Conservation (phyloP, 2,329 filamentous ascomycete genomes). For the Zymoseptoria passerinii region DNA sequence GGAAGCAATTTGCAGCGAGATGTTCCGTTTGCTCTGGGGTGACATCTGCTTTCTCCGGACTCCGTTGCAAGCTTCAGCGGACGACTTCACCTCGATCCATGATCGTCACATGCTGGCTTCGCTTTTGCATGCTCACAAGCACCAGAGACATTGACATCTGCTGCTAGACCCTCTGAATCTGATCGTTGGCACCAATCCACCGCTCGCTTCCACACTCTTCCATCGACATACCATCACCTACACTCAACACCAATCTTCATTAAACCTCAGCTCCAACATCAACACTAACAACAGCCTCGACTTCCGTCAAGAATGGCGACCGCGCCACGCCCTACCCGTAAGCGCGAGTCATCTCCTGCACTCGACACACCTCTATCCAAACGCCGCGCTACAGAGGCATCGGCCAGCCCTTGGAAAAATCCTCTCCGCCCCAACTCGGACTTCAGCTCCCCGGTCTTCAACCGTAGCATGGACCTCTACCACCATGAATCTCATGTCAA, state of each 20-base stretch:
- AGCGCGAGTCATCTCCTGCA: neutral
- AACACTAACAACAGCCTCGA: neutral
- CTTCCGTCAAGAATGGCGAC: neutral
- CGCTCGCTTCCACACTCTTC: neutral
- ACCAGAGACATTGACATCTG: neutral
- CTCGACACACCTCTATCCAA: neutral
- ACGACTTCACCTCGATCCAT: neutral
- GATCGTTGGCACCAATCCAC: neutral
- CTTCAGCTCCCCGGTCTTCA: neutral
- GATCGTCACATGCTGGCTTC: neutral
- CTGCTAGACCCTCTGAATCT: neutral
- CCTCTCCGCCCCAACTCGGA: neutral
- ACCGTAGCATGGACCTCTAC: neutral
- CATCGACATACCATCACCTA: neutral
- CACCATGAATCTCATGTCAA: neutral
- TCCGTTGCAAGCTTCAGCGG: neutral
- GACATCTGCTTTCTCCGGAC: neutral
- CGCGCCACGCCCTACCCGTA: neutral
- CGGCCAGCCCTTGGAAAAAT: neutral
- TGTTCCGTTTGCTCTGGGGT: neutral
- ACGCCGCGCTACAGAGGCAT: neutral
- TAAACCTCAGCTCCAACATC: neutral
- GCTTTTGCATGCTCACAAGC: neutral
- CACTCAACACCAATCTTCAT: neutral
- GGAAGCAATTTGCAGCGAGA: too few species aligned